phyloP scores from a whole-genome alignment of 1,284 basidiomycete genomes.

The Fomitopsis pinicola region DNA sequence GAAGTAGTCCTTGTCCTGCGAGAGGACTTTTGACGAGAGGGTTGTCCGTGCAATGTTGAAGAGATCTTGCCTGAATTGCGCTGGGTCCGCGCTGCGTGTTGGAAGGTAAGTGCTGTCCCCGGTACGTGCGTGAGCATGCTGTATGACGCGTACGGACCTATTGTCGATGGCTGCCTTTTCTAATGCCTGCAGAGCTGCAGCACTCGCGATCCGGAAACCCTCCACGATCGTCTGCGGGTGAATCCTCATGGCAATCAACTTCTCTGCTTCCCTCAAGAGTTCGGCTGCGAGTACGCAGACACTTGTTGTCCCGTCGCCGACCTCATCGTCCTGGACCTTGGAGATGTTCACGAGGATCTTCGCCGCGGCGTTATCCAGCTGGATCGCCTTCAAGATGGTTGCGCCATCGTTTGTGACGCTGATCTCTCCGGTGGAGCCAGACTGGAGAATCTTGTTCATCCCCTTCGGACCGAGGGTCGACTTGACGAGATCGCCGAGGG shows the following conservation, averaged over 20 bases:
- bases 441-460: conserved; percentile 96
- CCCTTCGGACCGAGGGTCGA: conserved; percentile 97
- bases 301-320: conserved; percentile 95
- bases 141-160: conserved; percentile 47
- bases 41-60: conserved; percentile 98
- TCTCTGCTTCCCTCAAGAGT: conserved; percentile 92
- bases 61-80: conserved; percentile 82
- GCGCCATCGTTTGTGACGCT: conserved; percentile 99
- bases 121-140: background rate
- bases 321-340: conserved; percentile 99
- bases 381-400: conserved; percentile 96
- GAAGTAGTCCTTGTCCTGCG: conserved; percentile 98
- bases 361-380: conserved; percentile 97
- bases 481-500: conserved; percentile 96
- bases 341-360: conserved; percentile 99
- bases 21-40: conserved; percentile 92
- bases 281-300: conserved; percentile 95
- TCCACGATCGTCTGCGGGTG: conserved; percentile 99
- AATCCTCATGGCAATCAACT: conserved; percentile 88
- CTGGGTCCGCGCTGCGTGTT: conserved; percentile 58
- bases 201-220: conserved; percentile 91
- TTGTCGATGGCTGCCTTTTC: conserved; percentile 83
- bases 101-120: conserved; percentile 7
- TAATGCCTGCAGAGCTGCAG: conserved; percentile 82
- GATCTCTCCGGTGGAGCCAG: conserved; percentile 86